Evolutionary conservation across 225 moss, liverwort and hornwort species (phyloP), one percentile per base, ranked within the genome.

Genomic region (Asterella californica): DNA sequence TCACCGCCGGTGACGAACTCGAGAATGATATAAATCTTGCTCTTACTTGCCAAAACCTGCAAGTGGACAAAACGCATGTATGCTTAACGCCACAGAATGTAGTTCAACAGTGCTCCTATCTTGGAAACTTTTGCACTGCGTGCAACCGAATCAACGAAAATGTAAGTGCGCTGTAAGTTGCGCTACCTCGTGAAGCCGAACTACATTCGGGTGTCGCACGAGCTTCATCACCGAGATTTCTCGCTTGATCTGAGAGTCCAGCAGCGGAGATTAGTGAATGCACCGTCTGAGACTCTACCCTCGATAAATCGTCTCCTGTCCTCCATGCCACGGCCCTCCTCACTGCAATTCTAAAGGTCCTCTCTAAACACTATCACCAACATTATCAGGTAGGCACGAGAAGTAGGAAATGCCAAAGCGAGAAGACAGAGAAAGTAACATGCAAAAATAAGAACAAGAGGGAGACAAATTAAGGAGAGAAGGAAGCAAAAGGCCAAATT

Each of bases 151-250:
- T 74, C 50, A 59, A 76, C 3, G 9, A 74, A 77, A 57, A 36
- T 21, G 37, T 59, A n/a, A n/a, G n/a, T n/a, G n/a, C n/a, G n/a
- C n/a, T n/a, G n/a, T n/a, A 76, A 30, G 34, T 25, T 42, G 29
- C 32, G 24, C 57, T 72, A 97, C 97, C 99, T 99, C 95, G 76
- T 99, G 92, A 81, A 99, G 88, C 50, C 95, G 81, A 65, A 99
- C 99, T 27, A 99, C 91, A 81, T 91, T 95, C 53, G 95, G 95
- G 85, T 99, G 99, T 79, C 99, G 88, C 61, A 99, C 95, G 81
- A 99, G 90, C 86, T 99, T 99, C 99, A 99, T 99, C 15, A 99
- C 92, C 54, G 90, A 95, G 27, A 99, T 92, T 87, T 99, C 99
- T 80, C 95, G 90, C 90, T 99, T 93, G 71, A 99, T 99, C 97